Conservation (phyloP, 371 early-diverging fungal species). For the Saksenaea oblongispora region DNA sequence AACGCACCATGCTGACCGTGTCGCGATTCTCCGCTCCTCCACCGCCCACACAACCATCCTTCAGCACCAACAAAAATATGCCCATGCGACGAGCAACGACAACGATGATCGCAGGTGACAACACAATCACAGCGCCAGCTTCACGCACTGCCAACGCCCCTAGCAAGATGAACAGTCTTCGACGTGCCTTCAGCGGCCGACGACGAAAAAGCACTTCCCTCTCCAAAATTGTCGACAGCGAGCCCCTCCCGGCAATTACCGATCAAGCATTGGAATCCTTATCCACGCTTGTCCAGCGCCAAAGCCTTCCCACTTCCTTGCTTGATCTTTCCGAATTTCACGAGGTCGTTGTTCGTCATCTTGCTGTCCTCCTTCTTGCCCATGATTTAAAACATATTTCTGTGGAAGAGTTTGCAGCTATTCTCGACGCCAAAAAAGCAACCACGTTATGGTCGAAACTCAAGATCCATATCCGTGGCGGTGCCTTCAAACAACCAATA, state of each 20-base stretch:
- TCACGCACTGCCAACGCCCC: background rate
- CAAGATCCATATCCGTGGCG: slow-evolving; percentile 24
- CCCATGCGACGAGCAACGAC: slow-evolving; percentile 5
- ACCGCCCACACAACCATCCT: background rate
- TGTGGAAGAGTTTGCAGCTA: slow-evolving; percentile 58
- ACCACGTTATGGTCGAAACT: slow-evolving; percentile 62
- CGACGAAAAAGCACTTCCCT: background rate
- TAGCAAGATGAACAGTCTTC: background rate
- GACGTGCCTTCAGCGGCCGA: slow-evolving; percentile 10
- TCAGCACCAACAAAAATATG: background rate
- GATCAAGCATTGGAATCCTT: background rate
- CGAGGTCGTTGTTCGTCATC: slow-evolving; percentile 72
- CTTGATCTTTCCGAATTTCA: slow-evolving; percentile 42
- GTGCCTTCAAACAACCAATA: background rate
- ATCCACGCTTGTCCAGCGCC: background rate
- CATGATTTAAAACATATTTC: slow-evolving; percentile 60
- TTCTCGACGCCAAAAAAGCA: slow-evolving; percentile 59
- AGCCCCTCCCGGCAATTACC: background rate
- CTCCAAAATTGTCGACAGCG: background rate
- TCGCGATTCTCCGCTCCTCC: background rate
- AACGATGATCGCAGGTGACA: background rate
- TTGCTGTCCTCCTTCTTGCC: slow-evolving; percentile 70
- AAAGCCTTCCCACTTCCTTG: background rate
- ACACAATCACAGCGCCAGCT: background rate
- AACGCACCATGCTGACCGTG: slow-evolving; percentile 2